A percentile compares a stretch with the other conserved stretches of the same genome.
These are phyloP conservation scores for Oryza officinalis DNA, from an alignment of 176 grass and related monocot genomes.

Conservation along the genomic window DNA sequence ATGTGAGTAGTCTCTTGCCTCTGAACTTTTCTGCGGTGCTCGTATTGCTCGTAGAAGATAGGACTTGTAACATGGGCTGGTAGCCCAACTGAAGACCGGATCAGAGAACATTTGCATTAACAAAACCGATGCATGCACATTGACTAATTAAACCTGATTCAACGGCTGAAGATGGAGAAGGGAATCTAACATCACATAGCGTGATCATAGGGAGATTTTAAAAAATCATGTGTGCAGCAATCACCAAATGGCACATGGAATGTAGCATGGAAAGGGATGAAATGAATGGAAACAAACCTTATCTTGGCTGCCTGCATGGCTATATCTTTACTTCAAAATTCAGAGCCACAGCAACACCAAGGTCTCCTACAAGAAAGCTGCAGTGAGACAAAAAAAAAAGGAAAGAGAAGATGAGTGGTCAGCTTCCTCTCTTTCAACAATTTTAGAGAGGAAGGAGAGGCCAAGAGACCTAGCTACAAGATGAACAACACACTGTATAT, in stretches of 20 bases:
- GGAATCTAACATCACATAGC: slow-evolving; percentile 33
- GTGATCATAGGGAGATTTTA: slow-evolving; percentile 20
- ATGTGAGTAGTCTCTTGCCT: neutral
- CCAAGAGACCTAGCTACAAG: slow-evolving; percentile 23
- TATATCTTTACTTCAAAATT: slow-evolving; percentile 36
- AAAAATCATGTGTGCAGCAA: slow-evolving; percentile 36
- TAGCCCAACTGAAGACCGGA: neutral
- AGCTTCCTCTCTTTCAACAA: slow-evolving; percentile 40
- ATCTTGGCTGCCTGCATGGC: slow-evolving; percentile 69
- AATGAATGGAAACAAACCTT: slow-evolving; percentile 53
- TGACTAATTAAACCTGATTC: slow-evolving; percentile 25
- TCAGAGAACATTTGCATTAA: neutral
- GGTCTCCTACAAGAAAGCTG: slow-evolving; percentile 43
- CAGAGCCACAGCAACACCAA: slow-evolving; percentile 1
- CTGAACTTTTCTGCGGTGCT: neutral
- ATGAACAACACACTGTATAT: slow-evolving; percentile 12
- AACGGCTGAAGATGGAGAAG: slow-evolving; percentile 1
- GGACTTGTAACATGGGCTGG: slow-evolving; percentile 1
- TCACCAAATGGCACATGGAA: slow-evolving; percentile 47
- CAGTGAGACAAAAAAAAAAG: slow-evolving; percentile 34
- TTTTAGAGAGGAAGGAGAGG: neutral
- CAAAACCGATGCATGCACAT: slow-evolving; percentile 22
- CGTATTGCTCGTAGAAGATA: neutral
- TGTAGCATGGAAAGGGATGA: slow-evolving; percentile 27
- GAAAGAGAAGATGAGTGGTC: slow-evolving; percentile 29